Conservation (phyloP, 805 yeast species). For the Candida tibetensis region DNA sequence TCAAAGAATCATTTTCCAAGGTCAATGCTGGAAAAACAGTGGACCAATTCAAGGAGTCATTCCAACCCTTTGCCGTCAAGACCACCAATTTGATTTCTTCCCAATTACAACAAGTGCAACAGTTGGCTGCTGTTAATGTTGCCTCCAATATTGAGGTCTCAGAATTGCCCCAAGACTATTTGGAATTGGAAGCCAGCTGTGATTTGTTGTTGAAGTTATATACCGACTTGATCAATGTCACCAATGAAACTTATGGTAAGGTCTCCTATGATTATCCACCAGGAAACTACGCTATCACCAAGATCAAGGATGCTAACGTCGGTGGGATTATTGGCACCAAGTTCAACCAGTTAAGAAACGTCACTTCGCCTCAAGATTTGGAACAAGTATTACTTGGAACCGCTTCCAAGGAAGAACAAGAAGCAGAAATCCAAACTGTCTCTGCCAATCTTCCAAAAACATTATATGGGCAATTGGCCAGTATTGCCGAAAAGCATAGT, state of each 20-base stretch:
- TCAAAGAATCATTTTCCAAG: constrained; percentile 35
- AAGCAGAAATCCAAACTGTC: constrained; percentile 29
- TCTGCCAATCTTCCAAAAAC: constrained; percentile 58
- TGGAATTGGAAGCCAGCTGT: constrained; percentile 61
- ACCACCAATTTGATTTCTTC: constrained; percentile 60
- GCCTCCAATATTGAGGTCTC: constrained; percentile 55
- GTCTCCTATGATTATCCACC: constrained; percentile 85
- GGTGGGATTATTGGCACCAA: constrained; percentile 55
- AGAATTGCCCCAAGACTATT: constrained; percentile 72
- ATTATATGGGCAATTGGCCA: constrained; percentile 66
- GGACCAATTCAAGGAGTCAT: constrained; percentile 41
- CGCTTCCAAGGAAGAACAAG: constrained; percentile 12
- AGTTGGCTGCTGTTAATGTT: constrained; percentile 25
- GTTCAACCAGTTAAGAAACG: constrained; percentile 58
- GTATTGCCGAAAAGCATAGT: constrained; percentile 51
- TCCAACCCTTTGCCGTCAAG: constrained; percentile 56
- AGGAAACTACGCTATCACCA: constrained; percentile 42
- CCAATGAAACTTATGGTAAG: constrained; percentile 59
- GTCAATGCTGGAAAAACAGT: constrained; percentile 41
- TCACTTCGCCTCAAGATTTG: constrained; percentile 64
- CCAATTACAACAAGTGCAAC: constrained; percentile 54
- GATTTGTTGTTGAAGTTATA: constrained; percentile 63
- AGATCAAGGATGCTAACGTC: constrained; percentile 65
- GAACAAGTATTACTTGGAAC: constrained; percentile 52
- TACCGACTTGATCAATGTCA: constrained; percentile 44